These are phyloP conservation scores for Cladosporium sp. DNA, from an alignment of 2,329 filamentous ascomycete species.

Conservation along the genomic window DNA sequence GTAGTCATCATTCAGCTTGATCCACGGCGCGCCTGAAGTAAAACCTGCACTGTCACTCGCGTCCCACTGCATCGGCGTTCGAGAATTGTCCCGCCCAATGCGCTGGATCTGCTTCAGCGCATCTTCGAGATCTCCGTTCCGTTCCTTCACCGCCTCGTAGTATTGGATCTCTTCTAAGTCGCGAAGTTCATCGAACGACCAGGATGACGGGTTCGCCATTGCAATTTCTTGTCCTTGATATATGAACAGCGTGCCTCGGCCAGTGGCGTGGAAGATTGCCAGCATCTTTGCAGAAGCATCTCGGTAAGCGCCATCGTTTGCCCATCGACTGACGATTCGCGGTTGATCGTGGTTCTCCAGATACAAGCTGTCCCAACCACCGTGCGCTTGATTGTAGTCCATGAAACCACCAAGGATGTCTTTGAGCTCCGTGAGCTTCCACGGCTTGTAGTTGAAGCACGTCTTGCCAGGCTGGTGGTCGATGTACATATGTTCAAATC, in stretches of 20 bases:
- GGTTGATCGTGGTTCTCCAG: constrained; percentile 49
- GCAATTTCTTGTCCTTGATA: constrained; percentile 6
- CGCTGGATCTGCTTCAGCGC: background rate
- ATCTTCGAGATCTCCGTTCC: background rate
- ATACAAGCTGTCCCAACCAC: constrained; percentile 51
- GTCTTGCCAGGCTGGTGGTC: constrained; percentile 31
- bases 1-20: constrained; percentile 63
- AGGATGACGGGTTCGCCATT: background rate
- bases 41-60: constrained; percentile 60
- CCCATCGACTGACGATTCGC: constrained; percentile 47
- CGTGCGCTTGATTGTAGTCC: constrained; percentile 42
- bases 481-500: constrained; percentile 43
- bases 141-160: background rate
- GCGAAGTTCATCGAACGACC: background rate
- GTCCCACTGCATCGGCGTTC: constrained; percentile 70
- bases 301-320: constrained; percentile 35
- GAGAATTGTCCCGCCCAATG: constrained; percentile 59
- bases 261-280: constrained; percentile 27
- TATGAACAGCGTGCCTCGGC: background rate
- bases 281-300: constrained; percentile 55
- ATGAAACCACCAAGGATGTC: constrained; percentile 39
- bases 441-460: constrained; percentile 36
- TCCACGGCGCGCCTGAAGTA: constrained; percentile 57
- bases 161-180: background rate
- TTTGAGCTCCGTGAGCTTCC: constrained; percentile 31